Base-by-base conservation (phyloP, 164 flowering plant species). In the Vitis riparia region DNA sequence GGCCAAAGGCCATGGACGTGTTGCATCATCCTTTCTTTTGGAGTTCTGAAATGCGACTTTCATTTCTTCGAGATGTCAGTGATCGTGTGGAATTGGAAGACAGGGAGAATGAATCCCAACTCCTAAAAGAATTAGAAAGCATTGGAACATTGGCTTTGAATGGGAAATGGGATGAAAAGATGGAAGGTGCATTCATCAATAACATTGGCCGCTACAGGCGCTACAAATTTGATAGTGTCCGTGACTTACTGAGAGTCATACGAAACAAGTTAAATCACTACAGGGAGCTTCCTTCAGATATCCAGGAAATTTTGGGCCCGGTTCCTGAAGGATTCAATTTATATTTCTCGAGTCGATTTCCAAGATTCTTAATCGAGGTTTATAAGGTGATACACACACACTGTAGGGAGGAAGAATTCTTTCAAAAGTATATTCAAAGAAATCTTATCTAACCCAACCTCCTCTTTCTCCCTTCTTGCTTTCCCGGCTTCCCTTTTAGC, bases 191-290 rank as follows among this genome's bases (percentile, higher is more conserved):
- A 58, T 85, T 92, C 62, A 66, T 92, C 47, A 62, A 62, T 37
- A 86, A 88, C 79, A 82, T 92, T 63, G 91, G 92, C 3, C 81
- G 79, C 6, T 86, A 85, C 71, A 86, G 97, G 73, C 83, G 88
- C 1, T 92, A 92, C 74, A 90, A 86, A 69, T 89, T 32, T 69
- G 89, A 85, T 53, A 88, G 87, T 58, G 77, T 82, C 19, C 88
- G 94, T 30, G 95, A 92, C 76, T 70, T 92, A 52, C 62, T 90
- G 11, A 81, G 95, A 11, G 90, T 87, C 66, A 85, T 89, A 52
- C 77, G 97, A 6, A 92, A 92, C 83, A 92, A 90, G 74, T 71
- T 79, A 37, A 91, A 85, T 78, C 95, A 90, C 65, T 90, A 82
- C 67, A 72, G 89, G 63, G 96, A 90, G 57, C 91, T 92, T 65